Evolutionary conservation across 768 basidiomycete species (phyloP).

Genomic region (Hygrocybe coccinea): DNA sequence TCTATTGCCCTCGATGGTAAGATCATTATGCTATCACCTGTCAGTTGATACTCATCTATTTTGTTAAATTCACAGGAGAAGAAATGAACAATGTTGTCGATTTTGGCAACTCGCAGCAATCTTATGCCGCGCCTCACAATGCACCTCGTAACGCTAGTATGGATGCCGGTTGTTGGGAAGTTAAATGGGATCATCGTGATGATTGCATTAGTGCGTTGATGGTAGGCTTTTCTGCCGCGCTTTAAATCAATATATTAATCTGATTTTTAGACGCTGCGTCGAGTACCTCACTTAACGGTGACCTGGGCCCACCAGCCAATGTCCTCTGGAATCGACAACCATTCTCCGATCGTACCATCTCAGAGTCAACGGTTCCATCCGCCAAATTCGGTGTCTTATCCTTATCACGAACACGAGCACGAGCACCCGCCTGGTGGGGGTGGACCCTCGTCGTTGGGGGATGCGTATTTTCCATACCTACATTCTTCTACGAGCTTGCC

Average conservation of each 20-base stretch:
- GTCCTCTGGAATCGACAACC: conserved; percentile 17
- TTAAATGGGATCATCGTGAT: conserved; percentile 76
- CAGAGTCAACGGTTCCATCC: conserved; percentile 2
- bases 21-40: not conserved
- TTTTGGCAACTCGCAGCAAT: not conserved
- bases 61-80: not conserved
- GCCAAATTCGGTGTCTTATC: conserved; percentile 22
- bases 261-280: conserved; percentile 57
- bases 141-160: conserved; percentile 50
- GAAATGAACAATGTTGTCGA: not conserved
- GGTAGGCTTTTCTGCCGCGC: conserved; percentile 32
- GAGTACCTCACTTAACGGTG: conserved; percentile 65
- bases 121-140: conserved; percentile 52
- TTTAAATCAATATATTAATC: not conserved
- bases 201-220: conserved; percentile 69
- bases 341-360: conserved; percentile 6
- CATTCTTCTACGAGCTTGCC: not conserved
- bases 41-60: not conserved
- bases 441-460: not conserved
- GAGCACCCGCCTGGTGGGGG: not conserved
- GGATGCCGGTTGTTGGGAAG: conserved; percentile 63
- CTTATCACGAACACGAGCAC: conserved; percentile 28
- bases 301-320: conserved; percentile 73
- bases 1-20: not conserved
- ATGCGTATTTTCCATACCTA: not conserved